Percentiles rank a stretch among this genome's conserved stretches.
phyloP scores from a whole-genome alignment of 192 early-diverging fungal genomes.

The Chytriomyces sp. region DNA sequence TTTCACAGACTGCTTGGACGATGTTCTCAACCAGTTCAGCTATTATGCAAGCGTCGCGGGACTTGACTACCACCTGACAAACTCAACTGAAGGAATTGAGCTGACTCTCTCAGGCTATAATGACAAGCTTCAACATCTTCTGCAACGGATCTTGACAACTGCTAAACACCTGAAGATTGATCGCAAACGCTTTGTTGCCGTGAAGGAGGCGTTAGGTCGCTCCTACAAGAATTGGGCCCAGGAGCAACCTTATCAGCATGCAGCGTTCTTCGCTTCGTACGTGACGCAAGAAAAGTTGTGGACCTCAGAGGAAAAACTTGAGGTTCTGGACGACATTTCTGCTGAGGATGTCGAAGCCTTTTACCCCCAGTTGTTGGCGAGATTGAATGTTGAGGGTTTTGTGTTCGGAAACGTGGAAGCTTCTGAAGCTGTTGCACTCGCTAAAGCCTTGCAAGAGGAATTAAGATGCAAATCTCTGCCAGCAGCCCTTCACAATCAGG shows the following conservation, averaged over 20 bases:
- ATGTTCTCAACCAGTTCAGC: constrained; percentile 81
- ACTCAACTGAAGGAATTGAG: constrained; percentile 61
- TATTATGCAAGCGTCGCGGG: constrained; percentile 93
- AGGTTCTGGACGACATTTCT: constrained; percentile 68
- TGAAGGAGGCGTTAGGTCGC: constrained; percentile 77
- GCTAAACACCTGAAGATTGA: constrained; percentile 68
- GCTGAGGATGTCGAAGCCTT: constrained; percentile 75
- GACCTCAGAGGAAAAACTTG: constrained; percentile 77
- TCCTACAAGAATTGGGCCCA: constrained; percentile 77
- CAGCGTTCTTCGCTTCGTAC: constrained; percentile 71
- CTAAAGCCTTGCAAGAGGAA: constrained; percentile 59
- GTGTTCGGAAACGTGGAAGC: constrained; percentile 83
- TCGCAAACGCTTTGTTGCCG: constrained; percentile 72
- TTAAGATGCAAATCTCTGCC: constrained; percentile 65
- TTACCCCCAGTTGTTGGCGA: constrained; percentile 70
- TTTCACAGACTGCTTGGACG: constrained; percentile 78
- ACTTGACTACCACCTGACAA: constrained; percentile 73
- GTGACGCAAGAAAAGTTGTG: constrained; percentile 79
- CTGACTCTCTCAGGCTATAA: constrained; percentile 82
- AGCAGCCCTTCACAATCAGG: constrained; percentile 47
- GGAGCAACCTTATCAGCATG: constrained; percentile 79
- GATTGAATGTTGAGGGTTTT: constrained; percentile 76
- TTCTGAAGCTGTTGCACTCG: constrained; percentile 65
- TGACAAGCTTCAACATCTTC: constrained; percentile 76
- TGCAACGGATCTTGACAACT: constrained; percentile 69